Evolutionary conservation across 2,329 filamentous ascomycete species (phyloP).

Genomic region (Fusarium nelsonii): DNA sequence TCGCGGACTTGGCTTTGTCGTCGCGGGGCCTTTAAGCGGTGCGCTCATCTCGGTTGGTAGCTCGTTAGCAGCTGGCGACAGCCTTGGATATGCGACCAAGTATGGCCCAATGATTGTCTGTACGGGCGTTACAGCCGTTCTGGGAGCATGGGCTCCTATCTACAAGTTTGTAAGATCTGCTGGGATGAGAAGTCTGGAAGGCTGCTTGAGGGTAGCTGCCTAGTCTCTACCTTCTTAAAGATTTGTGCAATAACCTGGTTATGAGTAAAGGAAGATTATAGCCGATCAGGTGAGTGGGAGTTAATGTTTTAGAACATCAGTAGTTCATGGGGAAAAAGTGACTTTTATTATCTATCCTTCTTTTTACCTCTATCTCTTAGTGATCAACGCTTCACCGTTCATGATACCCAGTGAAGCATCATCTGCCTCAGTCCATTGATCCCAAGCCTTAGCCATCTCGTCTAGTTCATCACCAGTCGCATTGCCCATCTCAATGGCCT

Average conservation of each 20-base stretch:
- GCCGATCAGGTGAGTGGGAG: neutral
- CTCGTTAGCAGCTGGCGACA: conserved; percentile 41
- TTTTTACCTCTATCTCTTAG: conserved; percentile 28
- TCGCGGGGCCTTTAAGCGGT: conserved; percentile 49
- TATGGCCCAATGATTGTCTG: conserved; percentile 53
- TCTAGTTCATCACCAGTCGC: conserved; percentile 46
- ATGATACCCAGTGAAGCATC: conserved; percentile 49
- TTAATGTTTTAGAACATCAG: neutral
- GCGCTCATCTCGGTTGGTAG: conserved; percentile 46
- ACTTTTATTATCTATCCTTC: neutral
- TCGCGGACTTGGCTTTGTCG: conserved; percentile 48
- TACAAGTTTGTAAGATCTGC: conserved; percentile 56
- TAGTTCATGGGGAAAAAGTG: neutral
- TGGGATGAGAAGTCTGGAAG: conserved; percentile 5
- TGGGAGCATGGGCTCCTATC: conserved; percentile 51
- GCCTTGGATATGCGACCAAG: conserved; percentile 49
- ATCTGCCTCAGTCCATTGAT: conserved; percentile 45
- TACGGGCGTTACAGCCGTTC: conserved; percentile 49
- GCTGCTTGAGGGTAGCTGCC: conserved; percentile 34
- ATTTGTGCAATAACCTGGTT: too few relatives aligned
- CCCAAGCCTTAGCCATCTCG: conserved; percentile 48
- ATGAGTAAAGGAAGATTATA: too few relatives aligned
- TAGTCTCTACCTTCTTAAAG: conserved; percentile 55
- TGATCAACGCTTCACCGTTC: conserved; percentile 48
- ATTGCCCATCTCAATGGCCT: conserved; percentile 45